Conservation (phyloP, 2,329 filamentous ascomycete species). For the Fusarium camptoceras region DNA sequence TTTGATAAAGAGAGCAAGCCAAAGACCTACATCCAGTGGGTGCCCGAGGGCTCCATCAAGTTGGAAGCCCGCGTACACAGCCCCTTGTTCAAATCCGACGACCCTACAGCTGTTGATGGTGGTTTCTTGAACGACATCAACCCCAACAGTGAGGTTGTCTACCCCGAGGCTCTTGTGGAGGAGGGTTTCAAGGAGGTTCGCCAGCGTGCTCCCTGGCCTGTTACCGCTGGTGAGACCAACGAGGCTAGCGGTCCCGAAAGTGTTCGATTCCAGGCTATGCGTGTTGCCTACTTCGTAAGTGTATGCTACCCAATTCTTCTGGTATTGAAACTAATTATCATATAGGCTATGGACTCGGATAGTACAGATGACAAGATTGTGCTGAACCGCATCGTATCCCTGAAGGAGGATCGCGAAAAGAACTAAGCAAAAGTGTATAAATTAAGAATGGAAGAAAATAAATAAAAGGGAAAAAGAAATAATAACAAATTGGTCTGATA, state of each 20-base stretch:
- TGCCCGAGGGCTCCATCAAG: slow-evolving; percentile 73
- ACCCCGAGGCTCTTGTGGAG: slow-evolving; percentile 82
- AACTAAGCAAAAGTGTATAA: slow-evolving; percentile 31
- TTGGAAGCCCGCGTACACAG: slow-evolving; percentile 85
- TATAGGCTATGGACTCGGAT: slow-evolving; percentile 78
- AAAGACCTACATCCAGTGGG: slow-evolving; percentile 93
- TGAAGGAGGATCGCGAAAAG: slow-evolving; percentile 90
- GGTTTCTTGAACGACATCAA: slow-evolving; percentile 89
- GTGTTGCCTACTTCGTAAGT: slow-evolving; percentile 84
- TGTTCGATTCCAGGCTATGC: slow-evolving; percentile 90
- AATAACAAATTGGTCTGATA: background rate
- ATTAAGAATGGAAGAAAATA: background rate
- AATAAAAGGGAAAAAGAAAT: background rate
- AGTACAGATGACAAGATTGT: slow-evolving; percentile 83
- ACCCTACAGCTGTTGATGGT: slow-evolving; percentile 80
- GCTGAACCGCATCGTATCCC: slow-evolving; percentile 88
- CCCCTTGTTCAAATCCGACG: slow-evolving; percentile 85
- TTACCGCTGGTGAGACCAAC: slow-evolving; percentile 76
- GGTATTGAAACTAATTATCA: slow-evolving; percentile 26
- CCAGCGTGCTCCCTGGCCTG: slow-evolving; percentile 81
- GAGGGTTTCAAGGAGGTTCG: slow-evolving; percentile 83
- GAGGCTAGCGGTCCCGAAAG: slow-evolving; percentile 74
- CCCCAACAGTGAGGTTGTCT: slow-evolving; percentile 84
- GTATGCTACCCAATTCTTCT: rapidly evolving
- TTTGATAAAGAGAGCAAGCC: slow-evolving; percentile 79